A percentile compares a stretch with the other conserved stretches of the same genome.
Conservation (phyloP, 352 stramenopile species). For the Globisporangium ultimum region DNA sequence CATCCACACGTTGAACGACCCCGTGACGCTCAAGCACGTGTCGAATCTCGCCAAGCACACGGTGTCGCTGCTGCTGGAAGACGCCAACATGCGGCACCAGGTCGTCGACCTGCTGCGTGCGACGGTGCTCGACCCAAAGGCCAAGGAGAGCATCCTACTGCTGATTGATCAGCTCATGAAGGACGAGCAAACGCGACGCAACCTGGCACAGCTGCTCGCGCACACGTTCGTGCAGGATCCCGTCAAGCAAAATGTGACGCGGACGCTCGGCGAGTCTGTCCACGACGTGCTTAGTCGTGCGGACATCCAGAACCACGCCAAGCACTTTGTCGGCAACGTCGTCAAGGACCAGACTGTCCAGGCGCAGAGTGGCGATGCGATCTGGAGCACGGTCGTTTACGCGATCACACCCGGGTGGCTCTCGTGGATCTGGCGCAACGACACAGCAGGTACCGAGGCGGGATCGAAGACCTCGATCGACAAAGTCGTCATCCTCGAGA, state of each 20-base stretch:
- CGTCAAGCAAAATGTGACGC: slow-evolving; percentile 60
- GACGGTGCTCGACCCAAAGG: slow-evolving; percentile 42
- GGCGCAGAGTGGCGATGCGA: slow-evolving; percentile 69
- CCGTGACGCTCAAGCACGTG: slow-evolving; percentile 48
- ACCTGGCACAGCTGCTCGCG: slow-evolving; percentile 58
- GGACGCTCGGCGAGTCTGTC: slow-evolving; percentile 57
- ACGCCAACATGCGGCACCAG: slow-evolving; percentile 49
- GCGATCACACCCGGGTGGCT: slow-evolving; percentile 71
- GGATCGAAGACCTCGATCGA: slow-evolving; percentile 1
- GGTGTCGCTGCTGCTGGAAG: slow-evolving; percentile 41
- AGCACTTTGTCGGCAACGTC: slow-evolving; percentile 78
- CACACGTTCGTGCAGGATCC: slow-evolving; percentile 64
- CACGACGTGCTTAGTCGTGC: slow-evolving; percentile 72
- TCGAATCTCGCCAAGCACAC: slow-evolving; percentile 47
- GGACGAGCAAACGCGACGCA: slow-evolving; percentile 46
- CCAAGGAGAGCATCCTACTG: slow-evolving; percentile 42
- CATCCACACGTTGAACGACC: slow-evolving; percentile 60
- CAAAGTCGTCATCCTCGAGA: slow-evolving; percentile 28
- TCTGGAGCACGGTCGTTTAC: slow-evolving; percentile 82
- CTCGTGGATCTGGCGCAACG: slow-evolving; percentile 62
- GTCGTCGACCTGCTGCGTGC: slow-evolving; percentile 53
- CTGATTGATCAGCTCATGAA: slow-evolving; percentile 66
- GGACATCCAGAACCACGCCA: slow-evolving; percentile 79
- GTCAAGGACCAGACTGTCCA: slow-evolving; percentile 82
- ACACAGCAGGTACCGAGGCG: slow-evolving; percentile 1